Evolutionary conservation across 768 basidiomycete species (phyloP).

Genomic region (Mycena pura): DNA sequence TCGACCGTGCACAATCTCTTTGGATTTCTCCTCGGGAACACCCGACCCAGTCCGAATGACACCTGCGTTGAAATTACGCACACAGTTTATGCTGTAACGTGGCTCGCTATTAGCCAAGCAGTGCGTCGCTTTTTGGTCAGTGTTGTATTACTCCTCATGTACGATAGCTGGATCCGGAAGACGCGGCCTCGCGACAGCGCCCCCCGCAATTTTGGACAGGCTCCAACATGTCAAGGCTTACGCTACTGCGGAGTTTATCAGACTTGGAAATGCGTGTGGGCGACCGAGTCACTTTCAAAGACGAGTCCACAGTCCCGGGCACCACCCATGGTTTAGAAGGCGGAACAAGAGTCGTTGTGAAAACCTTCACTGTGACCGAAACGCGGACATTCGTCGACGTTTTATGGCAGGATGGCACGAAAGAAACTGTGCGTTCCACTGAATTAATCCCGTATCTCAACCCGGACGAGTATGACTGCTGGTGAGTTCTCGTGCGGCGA

Average conservation of each 20-base stretch:
- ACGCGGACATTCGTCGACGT: conserved; percentile 74
- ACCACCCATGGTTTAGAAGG: conserved; percentile 67
- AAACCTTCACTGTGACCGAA: conserved; percentile 69
- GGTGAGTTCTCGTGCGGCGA: conserved; percentile 56
- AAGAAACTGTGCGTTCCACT: conserved; percentile 64
- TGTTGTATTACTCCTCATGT: conserved; percentile 12
- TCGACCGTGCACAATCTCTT: conserved; percentile 53
- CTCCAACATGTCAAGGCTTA: conserved; percentile 66
- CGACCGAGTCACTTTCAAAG: conserved; percentile 70
- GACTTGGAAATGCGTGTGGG: conserved; percentile 75
- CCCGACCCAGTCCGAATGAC: conserved; percentile 53
- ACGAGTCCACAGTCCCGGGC: conserved; percentile 51
- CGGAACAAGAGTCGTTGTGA: conserved; percentile 52
- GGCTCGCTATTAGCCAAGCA: conserved; percentile 88
- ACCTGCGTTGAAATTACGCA: conserved; percentile 78
- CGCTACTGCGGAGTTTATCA: conserved; percentile 63
- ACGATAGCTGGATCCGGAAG: conserved; percentile 62
- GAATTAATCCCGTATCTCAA: conserved; percentile 83
- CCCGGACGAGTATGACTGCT: conserved; percentile 92
- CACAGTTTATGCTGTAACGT: conserved; percentile 79
- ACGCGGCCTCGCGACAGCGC: conserved; percentile 63
- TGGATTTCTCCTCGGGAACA: conserved; percentile 51
- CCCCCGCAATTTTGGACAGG: conserved; percentile 82
- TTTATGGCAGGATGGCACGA: conserved; percentile 88
- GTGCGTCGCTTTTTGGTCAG: conserved; percentile 47